Base-by-base conservation (phyloP, 768 basidiomycete species). In the Crucibulum laeve region DNA sequence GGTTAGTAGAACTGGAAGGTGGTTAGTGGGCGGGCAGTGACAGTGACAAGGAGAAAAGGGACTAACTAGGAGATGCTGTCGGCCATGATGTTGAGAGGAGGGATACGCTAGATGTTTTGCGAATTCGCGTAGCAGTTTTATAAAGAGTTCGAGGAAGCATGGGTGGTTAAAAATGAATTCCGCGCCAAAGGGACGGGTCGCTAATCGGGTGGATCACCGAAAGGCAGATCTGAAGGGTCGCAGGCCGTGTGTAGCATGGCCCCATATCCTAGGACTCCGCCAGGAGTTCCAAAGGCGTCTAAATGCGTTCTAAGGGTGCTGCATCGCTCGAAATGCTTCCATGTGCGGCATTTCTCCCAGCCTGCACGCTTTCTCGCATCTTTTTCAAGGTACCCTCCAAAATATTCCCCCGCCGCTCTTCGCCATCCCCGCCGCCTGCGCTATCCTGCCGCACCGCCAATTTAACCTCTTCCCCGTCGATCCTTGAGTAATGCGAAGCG, bases 211-310 rank as follows among this genome's bases (percentile, higher is more conserved):
- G 60, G 70, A 78, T 75, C 76, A 74, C 72, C 71, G 69, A 74
- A 76, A 70, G 77, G 76, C 74, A 80, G 77, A 81, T 80, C 79
- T 81, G n/a, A 79, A 80, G 79, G 79, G 79, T 81, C 79, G 71
- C 62, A 49, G 53, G 43, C 47, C 56, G 71, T 77, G 76, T 69
- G 66, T 68, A 66, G 59, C 45, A 51, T 48, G 51, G 55, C 57
- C 56, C 62, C 62, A 68, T 61, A 65, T 65, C 66, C 68, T 69
- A 69, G 68, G 68, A 69, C n/a, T n/a, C n/a, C n/a, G n/a, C n/a
- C n/a, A n/a, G n/a, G n/a, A n/a, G n/a, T n/a, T n/a, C n/a, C n/a
- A n/a, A n/a, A n/a, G n/a, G n/a, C n/a, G n/a, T n/a, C n/a, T n/a
- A n/a, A n/a, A n/a, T n/a, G n/a, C n/a, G n/a, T n/a, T n/a, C n/a